phyloP scores from a whole-genome alignment of 345 rosid genomes.

The Linum trigynum region DNA sequence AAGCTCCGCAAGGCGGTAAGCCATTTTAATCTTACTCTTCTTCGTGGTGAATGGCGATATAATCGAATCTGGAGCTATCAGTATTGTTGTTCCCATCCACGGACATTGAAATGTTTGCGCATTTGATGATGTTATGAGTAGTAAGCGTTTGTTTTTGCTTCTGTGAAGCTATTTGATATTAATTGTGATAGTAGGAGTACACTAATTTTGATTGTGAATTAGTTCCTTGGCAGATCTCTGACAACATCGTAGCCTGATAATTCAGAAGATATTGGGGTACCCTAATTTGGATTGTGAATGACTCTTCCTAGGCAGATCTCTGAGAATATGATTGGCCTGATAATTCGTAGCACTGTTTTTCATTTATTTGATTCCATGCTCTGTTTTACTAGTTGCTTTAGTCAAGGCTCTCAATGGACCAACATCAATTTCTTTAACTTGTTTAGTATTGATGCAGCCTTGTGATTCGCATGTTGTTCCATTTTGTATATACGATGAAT shows the following conservation, averaged over 20 bases:
- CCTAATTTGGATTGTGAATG: no score
- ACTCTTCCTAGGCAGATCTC: no score
- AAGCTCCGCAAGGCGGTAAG: slow-evolving; percentile 77
- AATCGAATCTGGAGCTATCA: background rate
- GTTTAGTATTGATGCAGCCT: background rate
- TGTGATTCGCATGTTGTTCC: background rate
- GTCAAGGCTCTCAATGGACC: no score
- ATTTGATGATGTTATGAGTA: background rate
- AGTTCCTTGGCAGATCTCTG: no score
- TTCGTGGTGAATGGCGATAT: background rate
- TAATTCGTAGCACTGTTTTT: no score
- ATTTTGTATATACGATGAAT: background rate
- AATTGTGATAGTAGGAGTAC: background rate
- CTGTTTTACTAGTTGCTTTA: no score
- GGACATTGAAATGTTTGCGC: background rate
- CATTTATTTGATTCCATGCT: no score
- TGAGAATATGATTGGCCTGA: no score
- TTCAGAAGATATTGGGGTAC: no score
- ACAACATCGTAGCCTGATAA: no score
- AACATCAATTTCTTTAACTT: no score
- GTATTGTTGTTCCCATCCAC: background rate
- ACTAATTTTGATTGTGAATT: background rate
- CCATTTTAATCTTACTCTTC: background rate
- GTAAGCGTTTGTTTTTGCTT: background rate
- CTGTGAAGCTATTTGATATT: background rate